Evolutionary conservation across 305 asterid genomes (phyloP), one percentile per base, ranked within the genome.

Genomic region (Plantago coronopus): DNA sequence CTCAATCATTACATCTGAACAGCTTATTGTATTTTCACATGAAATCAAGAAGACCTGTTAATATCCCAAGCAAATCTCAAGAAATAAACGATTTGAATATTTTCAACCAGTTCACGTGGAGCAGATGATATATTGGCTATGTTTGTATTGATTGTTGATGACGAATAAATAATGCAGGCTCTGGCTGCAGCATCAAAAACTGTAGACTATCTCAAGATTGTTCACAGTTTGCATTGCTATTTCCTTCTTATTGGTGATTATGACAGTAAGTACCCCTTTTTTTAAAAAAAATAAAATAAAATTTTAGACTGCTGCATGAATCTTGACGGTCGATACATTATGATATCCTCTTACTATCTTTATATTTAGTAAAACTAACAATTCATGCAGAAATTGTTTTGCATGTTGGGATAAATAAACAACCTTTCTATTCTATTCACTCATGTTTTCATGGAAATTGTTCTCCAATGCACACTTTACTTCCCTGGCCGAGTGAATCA

Each of bases 141-240:
- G 56, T 70, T 68, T 55, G 40, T 29, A 65, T 66, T 75, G 43
- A 67, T 63, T 63, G 34, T 58, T 61, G 58, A 61, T 55, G 61
- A 48, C 68, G 72, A 54, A 59, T 68, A 50, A 74, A 61, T 76
- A 65, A 63, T 79, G 83, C 95, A 94, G 99, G 97, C 97, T 64
- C 79, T 94, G 67, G 99, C 99, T 65, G 99, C 99, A 27, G 99
- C 97, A 14, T 74, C 86, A 47, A 94, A 94, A 81, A 85, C 96
- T 62, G 99, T 94, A 67, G 97, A 94, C 71, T 83, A 79, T 79
- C 94, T 87, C 17, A 94, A 89, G 87, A 72, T 84, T 63, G 93
- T 83, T 64, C 97, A 94, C 78, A 89, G 97, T 74, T 71, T 89
- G 80, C 99, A 94, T 72, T 85, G 90, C 37, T 84, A 87, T 80